These are phyloP conservation scores for Phaeosphaeria sp. DNA, from an alignment of 2,329 filamentous ascomycete species.

Conservation along the genomic window DNA sequence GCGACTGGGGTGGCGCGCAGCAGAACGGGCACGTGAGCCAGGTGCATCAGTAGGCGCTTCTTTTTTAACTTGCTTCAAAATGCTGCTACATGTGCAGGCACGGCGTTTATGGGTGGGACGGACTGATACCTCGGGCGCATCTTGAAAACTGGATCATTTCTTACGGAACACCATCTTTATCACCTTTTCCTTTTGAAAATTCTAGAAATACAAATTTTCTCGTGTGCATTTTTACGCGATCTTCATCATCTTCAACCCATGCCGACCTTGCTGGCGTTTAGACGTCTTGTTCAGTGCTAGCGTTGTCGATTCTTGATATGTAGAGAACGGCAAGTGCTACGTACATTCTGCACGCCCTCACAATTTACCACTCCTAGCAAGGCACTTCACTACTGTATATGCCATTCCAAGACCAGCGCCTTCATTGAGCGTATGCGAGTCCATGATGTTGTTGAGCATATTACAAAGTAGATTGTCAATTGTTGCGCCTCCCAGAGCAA, in stretches of 20 bases:
- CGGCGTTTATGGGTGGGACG: slow-evolving; percentile 46
- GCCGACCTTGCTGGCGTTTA: background rate
- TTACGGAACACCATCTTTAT: background rate
- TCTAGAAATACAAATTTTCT: background rate
- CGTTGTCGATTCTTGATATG: background rate
- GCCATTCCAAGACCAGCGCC: background rate
- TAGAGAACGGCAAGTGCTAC: background rate
- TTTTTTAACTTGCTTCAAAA: background rate
- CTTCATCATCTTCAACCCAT: no score
- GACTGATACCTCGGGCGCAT: background rate
- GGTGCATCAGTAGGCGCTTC: slow-evolving; percentile 28
- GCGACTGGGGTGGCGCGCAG: slow-evolving; percentile 42
- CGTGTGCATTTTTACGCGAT: background rate
- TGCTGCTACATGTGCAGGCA: background rate
- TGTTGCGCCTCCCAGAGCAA: no score
- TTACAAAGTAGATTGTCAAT: no score
- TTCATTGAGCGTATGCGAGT: no score
- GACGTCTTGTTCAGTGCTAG: background rate
- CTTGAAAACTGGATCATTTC: background rate
- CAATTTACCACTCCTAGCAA: background rate
- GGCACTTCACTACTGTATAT: background rate
- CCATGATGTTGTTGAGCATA: no score
- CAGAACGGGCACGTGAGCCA: slow-evolving; percentile 37
- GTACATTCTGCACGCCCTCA: background rate
- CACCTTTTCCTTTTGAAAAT: no score